Base-by-base conservation (phyloP, 495 filamentous ascomycete genomes). In the Amphirosellinia nigrospora region DNA sequence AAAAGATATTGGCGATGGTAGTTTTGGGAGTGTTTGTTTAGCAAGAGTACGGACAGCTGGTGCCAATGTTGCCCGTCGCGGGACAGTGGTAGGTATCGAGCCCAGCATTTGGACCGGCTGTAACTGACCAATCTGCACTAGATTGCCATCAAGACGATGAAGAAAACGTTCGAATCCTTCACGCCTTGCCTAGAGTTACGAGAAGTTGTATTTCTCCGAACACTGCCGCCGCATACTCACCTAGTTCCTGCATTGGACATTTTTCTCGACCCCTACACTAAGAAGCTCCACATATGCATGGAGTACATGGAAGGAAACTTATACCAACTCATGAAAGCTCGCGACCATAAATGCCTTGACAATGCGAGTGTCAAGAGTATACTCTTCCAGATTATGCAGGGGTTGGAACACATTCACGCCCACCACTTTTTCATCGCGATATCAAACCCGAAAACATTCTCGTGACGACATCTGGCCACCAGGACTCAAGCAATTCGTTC, bases 91-190 rank as follows among this genome's bases (percentile, higher is more conserved):
- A 89, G 80, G 90, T 86, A 66, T 41, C 26, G 36, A 48, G 56
- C 38, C 50, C 38, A 32, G 45, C 38, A 53, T 23, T 34, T 10
- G 19, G 21, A 56, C 58, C 34, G 48, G 21, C 21, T 46, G 66
- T 68, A 26, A 73, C 79, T 84, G 58, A 82, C 69, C 38, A 60
- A 23, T 66, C n/a, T 43, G 58, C 34, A 56, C 30, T 69, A 99
- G 96, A 94, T 99, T 73, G 96, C 96, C 3, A 97, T 99, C 78
- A 99, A 99, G 84, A 98, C 96, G 21, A 98, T 99, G 96, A 99
- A 99, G 87, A 99, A 99, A 87, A 93, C 92, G 0, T 99, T 98
- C 73, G 94, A 98, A 45, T 95, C 92, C 4, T 93, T 98, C 76
- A 81, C 85, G 28, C 93, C 92, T 48, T 98, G 96, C 78, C 79